phyloP scores from a whole-genome alignment of 257 asterid species.

The Fraxinus cuspidata region DNA sequence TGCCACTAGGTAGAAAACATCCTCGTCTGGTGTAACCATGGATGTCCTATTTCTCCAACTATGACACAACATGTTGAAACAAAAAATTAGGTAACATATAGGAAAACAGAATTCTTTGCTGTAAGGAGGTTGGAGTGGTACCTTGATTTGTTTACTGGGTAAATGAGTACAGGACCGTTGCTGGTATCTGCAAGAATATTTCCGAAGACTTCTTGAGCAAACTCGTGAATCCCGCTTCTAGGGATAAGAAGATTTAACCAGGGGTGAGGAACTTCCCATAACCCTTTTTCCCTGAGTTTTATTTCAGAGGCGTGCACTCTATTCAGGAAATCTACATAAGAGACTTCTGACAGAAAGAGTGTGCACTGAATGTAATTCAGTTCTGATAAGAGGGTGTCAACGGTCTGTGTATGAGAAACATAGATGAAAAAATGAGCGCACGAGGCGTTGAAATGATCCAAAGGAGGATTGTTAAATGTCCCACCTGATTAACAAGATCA shows the following conservation, averaged over 20 bases:
- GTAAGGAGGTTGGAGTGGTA: conserved; percentile 21
- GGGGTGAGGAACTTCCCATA: conserved; percentile 63
- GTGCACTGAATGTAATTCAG: conserved; percentile 44
- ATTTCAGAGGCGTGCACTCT: conserved; percentile 45
- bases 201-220: conserved; percentile 46
- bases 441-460: neutral
- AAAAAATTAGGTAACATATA: neutral
- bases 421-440: conserved; percentile 3
- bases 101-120: neutral
- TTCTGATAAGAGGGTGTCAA: conserved; percentile 34
- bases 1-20: conserved; percentile 47
- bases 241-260: conserved; percentile 59
- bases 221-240: conserved; percentile 43
- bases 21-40: conserved; percentile 51
- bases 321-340: conserved; percentile 45
- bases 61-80: conserved; percentile 15
- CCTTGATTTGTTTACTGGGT: conserved; percentile 55
- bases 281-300: conserved; percentile 42
- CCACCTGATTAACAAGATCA: conserved; percentile 32
- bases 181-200: conserved; percentile 46
- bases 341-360: conserved; percentile 42
- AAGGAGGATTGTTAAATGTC: conserved; percentile 8
- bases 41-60: conserved; percentile 55
- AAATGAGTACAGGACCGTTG: conserved; percentile 54
- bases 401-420: conserved; percentile 33